Base-by-base conservation (phyloP, 129 eudicot genomes). In the Lactuca saligna region DNA sequence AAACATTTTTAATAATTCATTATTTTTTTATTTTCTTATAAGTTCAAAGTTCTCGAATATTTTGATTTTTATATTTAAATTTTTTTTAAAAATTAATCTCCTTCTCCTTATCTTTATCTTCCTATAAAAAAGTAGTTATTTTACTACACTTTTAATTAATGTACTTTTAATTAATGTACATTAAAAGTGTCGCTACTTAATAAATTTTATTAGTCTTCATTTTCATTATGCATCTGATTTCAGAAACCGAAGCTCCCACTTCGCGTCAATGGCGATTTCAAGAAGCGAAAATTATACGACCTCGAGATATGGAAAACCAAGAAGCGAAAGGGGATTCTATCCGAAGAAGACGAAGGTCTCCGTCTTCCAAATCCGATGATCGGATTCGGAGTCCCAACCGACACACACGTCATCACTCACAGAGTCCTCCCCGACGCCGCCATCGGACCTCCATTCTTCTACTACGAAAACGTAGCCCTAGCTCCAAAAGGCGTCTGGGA, bases 401-500 rank as follows among this genome's bases (percentile, higher is more conserved):
- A 75, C 15, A 37, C 78, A 2, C 10, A 8, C 39, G 29, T 63
- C 7, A 38, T 49, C 6, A 71, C 66, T 57, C 76, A 65, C 15
- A 76, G 98, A 57, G 63, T 25, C 3, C 82, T 93, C 20, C 98
- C 98, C 0, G 92, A 82, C 9, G 85, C 64, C 34, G 92, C 95
- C 10, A 32, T 55, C 7, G 96, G 85, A 3, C 98, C 95, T 1
- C 98, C 98, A 0, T 93, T 51, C 12, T 93, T 93, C 58, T 93
- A 93, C 55, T 93, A 93, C 15, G 98, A 93, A 58, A 93, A 93
- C 73, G 98, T 93, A 3, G 98, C 98, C 8, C 78, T 93, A 25
- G 87, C 98, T 71, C 98, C 98, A 3, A 89, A 93, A 68, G 98
- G 98, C 10, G 96, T 87, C 20, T 93, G 98, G 98, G 97, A 89